Conservation (phyloP, 2,329 filamentous ascomycete genomes). For the Tolypocladium guangdongense region DNA sequence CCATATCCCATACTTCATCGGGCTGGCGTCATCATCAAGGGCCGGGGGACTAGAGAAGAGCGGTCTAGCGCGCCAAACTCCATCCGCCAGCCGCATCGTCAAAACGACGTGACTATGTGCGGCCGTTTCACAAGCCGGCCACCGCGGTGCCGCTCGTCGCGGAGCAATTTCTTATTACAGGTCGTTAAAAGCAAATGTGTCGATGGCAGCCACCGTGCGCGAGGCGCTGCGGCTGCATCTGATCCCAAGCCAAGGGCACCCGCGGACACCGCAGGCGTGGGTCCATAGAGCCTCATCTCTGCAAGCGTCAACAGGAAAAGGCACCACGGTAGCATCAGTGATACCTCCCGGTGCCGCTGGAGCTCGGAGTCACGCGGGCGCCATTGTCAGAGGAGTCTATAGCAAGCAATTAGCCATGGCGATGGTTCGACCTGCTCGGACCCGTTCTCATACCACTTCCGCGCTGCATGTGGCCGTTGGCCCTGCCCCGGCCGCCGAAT, state of each 20-base stretch:
- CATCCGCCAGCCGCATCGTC: slow-evolving; percentile 1
- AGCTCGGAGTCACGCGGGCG: slow-evolving; percentile 24
- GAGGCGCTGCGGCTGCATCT: not conserved
- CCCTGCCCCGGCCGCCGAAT: slow-evolving; percentile 41
- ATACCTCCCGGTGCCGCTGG: slow-evolving; percentile 24
- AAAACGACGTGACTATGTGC: not conserved
- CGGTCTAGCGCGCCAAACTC: slow-evolving; percentile 7
- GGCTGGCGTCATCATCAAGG: slow-evolving; percentile 27
- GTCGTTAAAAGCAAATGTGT: slow-evolving; percentile 22
- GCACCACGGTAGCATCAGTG: slow-evolving; percentile 15
- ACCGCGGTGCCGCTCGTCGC: not conserved
- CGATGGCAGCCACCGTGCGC: slow-evolving; percentile 1
- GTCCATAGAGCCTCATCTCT: not conserved
- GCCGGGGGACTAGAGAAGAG: slow-evolving; percentile 2
- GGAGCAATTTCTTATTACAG: slow-evolving; percentile 24
- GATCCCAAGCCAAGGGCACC: not conserved
- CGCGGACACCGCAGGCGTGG: not conserved
- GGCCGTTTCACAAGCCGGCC: not conserved
- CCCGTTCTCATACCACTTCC: slow-evolving; percentile 43
- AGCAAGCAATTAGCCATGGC: slow-evolving; percentile 5
- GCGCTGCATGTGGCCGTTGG: slow-evolving; percentile 50
- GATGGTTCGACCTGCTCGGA: not conserved
- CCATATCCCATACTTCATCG: slow-evolving; percentile 27
- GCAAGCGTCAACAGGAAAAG: not conserved
- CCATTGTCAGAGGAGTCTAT: slow-evolving; percentile 33